Evolutionary conservation across 108 stramenopile species (phyloP), one percentile per base, ranked within the genome.

Genomic region (Fragilaria radians): DNA sequence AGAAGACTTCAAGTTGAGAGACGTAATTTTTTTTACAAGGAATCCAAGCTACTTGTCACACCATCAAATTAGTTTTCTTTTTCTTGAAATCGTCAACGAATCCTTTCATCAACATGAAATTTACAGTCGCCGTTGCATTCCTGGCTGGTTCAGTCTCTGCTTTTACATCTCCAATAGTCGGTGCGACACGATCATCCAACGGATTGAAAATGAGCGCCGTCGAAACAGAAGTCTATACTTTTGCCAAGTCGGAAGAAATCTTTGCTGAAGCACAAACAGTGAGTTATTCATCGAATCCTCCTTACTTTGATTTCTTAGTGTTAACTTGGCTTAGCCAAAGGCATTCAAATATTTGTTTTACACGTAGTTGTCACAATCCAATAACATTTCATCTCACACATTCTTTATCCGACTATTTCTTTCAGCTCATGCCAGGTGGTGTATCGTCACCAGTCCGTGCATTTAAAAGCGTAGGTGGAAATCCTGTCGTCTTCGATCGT

Each of bases 391-490:
- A n/a, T n/a, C n/a, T n/a, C n/a, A n/a, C n/a, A n/a, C n/a, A n/a
- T n/a, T n/a, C n/a, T n/a, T n/a, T n/a, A n/a, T n/a, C n/a, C n/a
- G n/a, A n/a, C n/a, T n/a, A n/a, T 32, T 23, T 46, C 64, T 18
- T 48, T 45, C 64, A 92, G 91, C 77, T 98, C 58, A 98, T 98
- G 97, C 97, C 97, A 21, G 97, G 97, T 68, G 97, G 97, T 71
- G 97, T 98, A 1, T 89, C 86, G 52, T 96, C 95, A 24, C 97
- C 97, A 28, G 97, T 98, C 32, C 91, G 97, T 63, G 97, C 97
- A 33, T 98, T 98, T 89, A 96, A 95, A 79, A 88, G 86, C 11
- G 97, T 98, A 27, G 97, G 97, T 50, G 97, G 97, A 68, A 93
- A 95, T 67, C 97, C 97, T 22, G 85, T 98, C 42, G 97, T 98